These are phyloP conservation scores for Tulasnella sp. DNA, from an alignment of 768 basidiomycete species.

Conservation along the genomic window DNA sequence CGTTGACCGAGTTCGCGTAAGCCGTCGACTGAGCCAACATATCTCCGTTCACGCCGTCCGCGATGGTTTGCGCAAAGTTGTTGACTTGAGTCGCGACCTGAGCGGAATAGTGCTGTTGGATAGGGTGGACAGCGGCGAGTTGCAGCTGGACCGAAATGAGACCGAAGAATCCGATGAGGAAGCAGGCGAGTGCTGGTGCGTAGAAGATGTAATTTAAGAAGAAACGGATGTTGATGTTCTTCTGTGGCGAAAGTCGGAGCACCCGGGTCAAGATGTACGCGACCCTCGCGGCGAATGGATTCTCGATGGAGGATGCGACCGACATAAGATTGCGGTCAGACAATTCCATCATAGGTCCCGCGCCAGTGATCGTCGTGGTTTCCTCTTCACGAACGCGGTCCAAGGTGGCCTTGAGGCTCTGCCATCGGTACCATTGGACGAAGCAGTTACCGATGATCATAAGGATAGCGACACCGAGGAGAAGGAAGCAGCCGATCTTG, in stretches of 20 bases:
- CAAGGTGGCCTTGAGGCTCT: slow-evolving; percentile 55
- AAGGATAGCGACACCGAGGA: slow-evolving; percentile 62
- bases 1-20: slow-evolving; percentile 75
- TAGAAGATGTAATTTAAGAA: slow-evolving; percentile 88
- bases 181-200: slow-evolving; percentile 79
- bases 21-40: slow-evolving; percentile 72
- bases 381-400: slow-evolving; percentile 68
- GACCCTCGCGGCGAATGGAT: slow-evolving; percentile 66
- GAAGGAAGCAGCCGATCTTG: slow-evolving; percentile 67
- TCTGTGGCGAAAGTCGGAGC: slow-evolving; percentile 49
- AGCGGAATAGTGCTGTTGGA: slow-evolving; percentile 59
- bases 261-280: slow-evolving; percentile 45
- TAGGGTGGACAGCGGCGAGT: slow-evolving; percentile 64
- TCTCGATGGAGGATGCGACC: slow-evolving; percentile 56
- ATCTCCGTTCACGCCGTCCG: slow-evolving; percentile 65
- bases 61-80: slow-evolving; percentile 64
- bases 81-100: slow-evolving; percentile 52
- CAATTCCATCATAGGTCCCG: slow-evolving; percentile 39
- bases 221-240: slow-evolving; percentile 72
- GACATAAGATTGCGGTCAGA: slow-evolving; percentile 72
- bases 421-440: slow-evolving; percentile 88
- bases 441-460: slow-evolving; percentile 65
- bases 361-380: slow-evolving; percentile 45
- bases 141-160: slow-evolving; percentile 82
- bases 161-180: slow-evolving; percentile 89